phyloP scores from a whole-genome alignment of 202 grass and related monocot species.

The Elaeis oleifera region DNA sequence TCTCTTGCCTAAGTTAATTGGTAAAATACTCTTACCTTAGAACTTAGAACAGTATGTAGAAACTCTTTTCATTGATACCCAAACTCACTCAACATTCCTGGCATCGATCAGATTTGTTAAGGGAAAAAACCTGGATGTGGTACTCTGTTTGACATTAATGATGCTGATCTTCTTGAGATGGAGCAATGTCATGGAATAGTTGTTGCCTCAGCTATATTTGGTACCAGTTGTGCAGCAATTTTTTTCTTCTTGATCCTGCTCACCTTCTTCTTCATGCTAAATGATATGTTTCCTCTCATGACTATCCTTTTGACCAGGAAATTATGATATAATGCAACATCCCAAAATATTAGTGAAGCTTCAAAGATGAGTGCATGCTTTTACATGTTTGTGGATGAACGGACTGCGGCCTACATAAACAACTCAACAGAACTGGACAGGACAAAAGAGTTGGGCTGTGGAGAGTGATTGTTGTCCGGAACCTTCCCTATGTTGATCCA shows the following conservation, averaged over 20 bases:
- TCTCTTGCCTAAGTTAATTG: slow-evolving; percentile 2
- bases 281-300: not conserved
- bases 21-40: too few species aligned
- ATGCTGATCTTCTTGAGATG: slow-evolving; percentile 18
- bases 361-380: slow-evolving; percentile 24
- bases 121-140: slow-evolving; percentile 24
- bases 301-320: slow-evolving; percentile 13
- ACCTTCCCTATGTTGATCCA: slow-evolving; percentile 21
- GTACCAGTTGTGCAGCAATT: not conserved
- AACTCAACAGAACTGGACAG: slow-evolving; percentile 12
- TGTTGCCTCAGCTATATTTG: slow-evolving; percentile 26
- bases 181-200: slow-evolving; percentile 19
- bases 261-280: not conserved
- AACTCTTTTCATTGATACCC: too few species aligned
- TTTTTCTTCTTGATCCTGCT: not conserved
- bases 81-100: too few species aligned
- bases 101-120: slow-evolving; percentile 17
- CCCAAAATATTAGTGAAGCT: slow-evolving; percentile 28
- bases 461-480: slow-evolving; percentile 12
- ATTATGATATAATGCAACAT: slow-evolving; percentile 30
- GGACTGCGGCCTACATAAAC: slow-evolving; percentile 18
- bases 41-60: too few species aligned
- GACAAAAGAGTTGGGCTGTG: slow-evolving; percentile 17
- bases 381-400: slow-evolving; percentile 25
- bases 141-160: slow-evolving; percentile 21